Conservation (phyloP, 73 alveolate species). For the Paramecium sonneborni region DNA sequence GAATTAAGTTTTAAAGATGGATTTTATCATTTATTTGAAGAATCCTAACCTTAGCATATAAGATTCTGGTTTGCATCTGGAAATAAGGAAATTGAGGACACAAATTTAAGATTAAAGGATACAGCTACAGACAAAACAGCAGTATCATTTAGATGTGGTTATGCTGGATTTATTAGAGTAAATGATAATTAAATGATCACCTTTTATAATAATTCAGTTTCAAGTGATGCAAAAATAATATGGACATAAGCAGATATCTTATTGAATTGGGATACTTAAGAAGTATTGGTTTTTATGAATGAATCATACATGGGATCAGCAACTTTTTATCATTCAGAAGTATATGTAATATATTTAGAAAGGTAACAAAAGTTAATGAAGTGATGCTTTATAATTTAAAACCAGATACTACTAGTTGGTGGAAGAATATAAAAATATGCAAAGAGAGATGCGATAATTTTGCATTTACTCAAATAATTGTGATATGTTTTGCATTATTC, state of each 20-base stretch:
- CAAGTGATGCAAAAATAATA: neutral
- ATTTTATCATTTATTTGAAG: neutral
- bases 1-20: conserved; percentile 34
- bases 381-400: conserved; percentile 57
- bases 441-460: conserved; percentile 59
- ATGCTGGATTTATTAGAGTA: conserved; percentile 65
- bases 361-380: conserved; percentile 45
- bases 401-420: conserved; percentile 59
- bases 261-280: conserved; percentile 44
- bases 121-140: conserved; percentile 55
- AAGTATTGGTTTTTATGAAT: conserved; percentile 36
- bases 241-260: conserved; percentile 58
- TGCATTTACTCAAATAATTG: neutral
- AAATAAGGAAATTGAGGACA: conserved; percentile 53
- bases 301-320: conserved; percentile 59
- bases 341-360: conserved; percentile 8
- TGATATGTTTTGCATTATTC: neutral
- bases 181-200: conserved; percentile 66
- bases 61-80: conserved; percentile 59
- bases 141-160: conserved; percentile 64
- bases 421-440: conserved; percentile 52
- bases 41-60: conserved; percentile 39
- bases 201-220: conserved; percentile 59
- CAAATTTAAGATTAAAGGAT: conserved; percentile 62
- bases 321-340: conserved; percentile 43